Evolutionary conservation across 345 rosid species (phyloP).

Genomic region (Salix purpurea): DNA sequence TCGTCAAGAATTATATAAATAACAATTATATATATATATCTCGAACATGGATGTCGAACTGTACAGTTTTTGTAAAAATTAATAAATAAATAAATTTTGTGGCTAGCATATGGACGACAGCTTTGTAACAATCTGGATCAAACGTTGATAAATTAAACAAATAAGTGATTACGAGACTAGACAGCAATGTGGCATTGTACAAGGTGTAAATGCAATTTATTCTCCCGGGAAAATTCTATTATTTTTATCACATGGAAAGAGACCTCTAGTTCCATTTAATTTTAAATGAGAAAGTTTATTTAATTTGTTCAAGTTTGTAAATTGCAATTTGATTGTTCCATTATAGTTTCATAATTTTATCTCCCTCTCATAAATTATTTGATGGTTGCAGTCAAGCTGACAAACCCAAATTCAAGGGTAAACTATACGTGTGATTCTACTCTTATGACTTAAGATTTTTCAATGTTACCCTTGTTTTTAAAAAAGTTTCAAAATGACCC

Average conservation of each 20-base stretch:
- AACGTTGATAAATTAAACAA: background rate
- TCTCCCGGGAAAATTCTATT: background rate
- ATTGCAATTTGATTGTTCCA: background rate
- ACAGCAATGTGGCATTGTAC: background rate
- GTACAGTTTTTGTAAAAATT: background rate
- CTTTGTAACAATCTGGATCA: background rate
- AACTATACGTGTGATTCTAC: no score
- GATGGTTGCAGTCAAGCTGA: no score
- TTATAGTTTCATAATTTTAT: background rate
- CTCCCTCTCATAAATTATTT: background rate
- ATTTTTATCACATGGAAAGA: background rate
- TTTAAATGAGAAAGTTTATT: background rate
- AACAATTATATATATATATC: background rate
- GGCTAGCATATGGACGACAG: background rate
- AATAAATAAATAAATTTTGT: background rate
- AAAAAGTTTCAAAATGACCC: background rate
- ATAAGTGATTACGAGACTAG: background rate
- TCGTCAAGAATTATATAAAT: background rate
- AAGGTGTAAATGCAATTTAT: conserved; percentile 5
- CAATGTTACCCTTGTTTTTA: no score
- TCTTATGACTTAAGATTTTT: no score
- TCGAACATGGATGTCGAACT: background rate
- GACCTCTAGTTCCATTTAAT: background rate
- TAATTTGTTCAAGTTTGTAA: background rate
- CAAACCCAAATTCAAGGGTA: no score